These are phyloP conservation scores for Saitozyma sp. DNA, from an alignment of 768 basidiomycete species.

Conservation along the genomic window DNA sequence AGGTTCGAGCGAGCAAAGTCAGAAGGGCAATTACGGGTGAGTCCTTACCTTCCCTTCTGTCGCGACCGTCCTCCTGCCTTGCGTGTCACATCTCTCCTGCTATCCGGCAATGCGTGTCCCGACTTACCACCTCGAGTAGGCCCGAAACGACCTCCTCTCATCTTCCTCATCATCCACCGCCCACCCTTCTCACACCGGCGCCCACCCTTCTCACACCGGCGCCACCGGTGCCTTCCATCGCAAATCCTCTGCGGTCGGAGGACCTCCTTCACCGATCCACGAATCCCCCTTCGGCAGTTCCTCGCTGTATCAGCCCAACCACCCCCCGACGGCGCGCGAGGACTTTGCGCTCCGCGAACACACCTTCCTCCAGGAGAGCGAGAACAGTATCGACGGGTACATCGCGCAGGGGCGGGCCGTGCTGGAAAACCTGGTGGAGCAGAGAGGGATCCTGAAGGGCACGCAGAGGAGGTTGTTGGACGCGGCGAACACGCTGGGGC, in stretches of 20 bases:
- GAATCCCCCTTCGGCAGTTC: constrained; percentile 79
- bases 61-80: not conserved
- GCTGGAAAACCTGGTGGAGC: constrained; percentile 86
- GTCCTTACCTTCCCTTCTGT: not conserved
- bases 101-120: too few species aligned
- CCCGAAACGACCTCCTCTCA: constrained; percentile 35
- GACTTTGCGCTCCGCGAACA: constrained; percentile 83
- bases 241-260: constrained; percentile 30
- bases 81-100: too few species aligned
- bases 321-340: constrained; percentile 62
- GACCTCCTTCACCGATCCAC: constrained; percentile 58
- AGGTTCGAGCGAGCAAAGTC: constrained; percentile 79
- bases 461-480: constrained; percentile 81
- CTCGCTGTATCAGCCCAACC: constrained; percentile 58
- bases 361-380: constrained; percentile 79
- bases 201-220: constrained; percentile 29
- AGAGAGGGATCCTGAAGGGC: constrained; percentile 85
- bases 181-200: constrained; percentile 19
- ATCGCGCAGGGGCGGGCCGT: constrained; percentile 89
- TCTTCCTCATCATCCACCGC: constrained; percentile 16
- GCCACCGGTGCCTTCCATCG: constrained; percentile 35
- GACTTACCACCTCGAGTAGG: constrained; percentile 12
- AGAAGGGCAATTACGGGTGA: constrained; percentile 35
- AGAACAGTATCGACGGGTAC: constrained; percentile 81
- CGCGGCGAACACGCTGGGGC: constrained; percentile 88